Base-by-base conservation (phyloP, 2,329 filamentous ascomycete species). In the Fusarium tjaetaba region DNA sequence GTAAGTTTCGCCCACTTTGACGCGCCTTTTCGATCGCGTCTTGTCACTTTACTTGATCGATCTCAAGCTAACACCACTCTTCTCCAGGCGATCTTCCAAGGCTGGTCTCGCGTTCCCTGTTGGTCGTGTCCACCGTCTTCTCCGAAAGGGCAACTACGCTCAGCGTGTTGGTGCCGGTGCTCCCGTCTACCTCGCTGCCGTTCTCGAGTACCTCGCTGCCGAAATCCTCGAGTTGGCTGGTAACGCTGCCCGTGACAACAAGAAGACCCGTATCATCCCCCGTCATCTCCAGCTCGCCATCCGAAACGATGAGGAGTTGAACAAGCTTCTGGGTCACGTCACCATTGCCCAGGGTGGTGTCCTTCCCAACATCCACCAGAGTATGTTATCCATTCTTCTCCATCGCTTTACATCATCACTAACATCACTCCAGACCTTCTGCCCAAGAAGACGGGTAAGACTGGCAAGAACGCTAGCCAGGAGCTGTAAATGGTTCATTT, bases 191-290 rank as follows among this genome's bases (percentile, higher is more conserved):
- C 93, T 98, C 76, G 96, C 96, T 77, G 96, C 96, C 64, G 96
- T 99, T 63, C 94, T 99, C 56, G 96, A 99, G 88, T 99, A 99
- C 85, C 93, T 99, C 69, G 96, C 96, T 79, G 96, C 96, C 77
- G 96, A 99, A 89, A 98, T 99, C 80, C 95, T 99, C 82, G 96
- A 99, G 88, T 88, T 99, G 87, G 96, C 96, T 85, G 96, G 96
- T 80, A 99, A 99, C 86, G 96, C 96, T 81, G 96, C 96, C 75
- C 96, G 96, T 80, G 96, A 99, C 88, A 98, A 98, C 92, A 99
- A 99, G 94, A 98, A 98, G 93, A 99, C 96, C 76, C 95, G 96
- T 93, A 99, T 99, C 88, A 99, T 98, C 72, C 96, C 96, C 77
- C 95, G 96, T 86, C 96, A 99, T 87, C 91, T 99, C 53, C 96